phyloP scores from a whole-genome alignment of 2,329 filamentous ascomycete species.

The Raffaelea arxii region DNA sequence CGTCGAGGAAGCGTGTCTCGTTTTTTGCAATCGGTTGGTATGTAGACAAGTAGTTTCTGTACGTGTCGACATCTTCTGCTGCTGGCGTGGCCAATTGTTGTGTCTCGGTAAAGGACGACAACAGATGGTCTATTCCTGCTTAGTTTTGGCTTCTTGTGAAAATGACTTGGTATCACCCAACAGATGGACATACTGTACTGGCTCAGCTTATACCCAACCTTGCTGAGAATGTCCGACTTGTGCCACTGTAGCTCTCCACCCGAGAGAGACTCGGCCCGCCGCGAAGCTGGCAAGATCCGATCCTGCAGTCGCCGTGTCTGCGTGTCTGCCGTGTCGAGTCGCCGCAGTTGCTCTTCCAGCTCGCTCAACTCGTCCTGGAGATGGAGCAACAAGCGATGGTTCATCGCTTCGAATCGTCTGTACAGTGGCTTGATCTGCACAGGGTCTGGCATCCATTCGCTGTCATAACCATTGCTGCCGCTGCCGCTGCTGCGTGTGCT shows the following conservation, averaged over 20 bases:
- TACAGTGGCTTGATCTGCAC: conserved; percentile 53
- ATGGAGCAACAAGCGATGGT: conserved; percentile 72
- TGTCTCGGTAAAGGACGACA: conserved; percentile 46
- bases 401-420: conserved; percentile 70
- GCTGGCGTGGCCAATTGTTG: conserved; percentile 40
- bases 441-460: neutral
- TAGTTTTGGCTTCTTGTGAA: neutral
- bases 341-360: conserved; percentile 66
- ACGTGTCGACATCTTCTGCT: conserved; percentile 32
- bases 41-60: conserved; percentile 41
- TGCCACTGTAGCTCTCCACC: conserved; percentile 49
- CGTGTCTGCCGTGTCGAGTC: conserved; percentile 53
- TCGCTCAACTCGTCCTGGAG: conserved; percentile 78
- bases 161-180: neutral
- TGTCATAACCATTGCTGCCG: neutral
- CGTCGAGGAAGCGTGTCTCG: conserved; percentile 52
- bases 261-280: conserved; percentile 44
- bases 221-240: conserved; percentile 49
- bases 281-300: conserved; percentile 45
- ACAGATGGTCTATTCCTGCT: conserved; percentile 38
- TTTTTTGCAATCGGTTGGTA: conserved; percentile 43
- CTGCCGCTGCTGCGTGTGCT: conserved; percentile 5
- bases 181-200: conserved; percentile 54
- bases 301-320: conserved; percentile 31
- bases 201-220: conserved; percentile 55